Conservation (phyloP, 164 flowering plant genomes). For the Vitis rupestris region DNA sequence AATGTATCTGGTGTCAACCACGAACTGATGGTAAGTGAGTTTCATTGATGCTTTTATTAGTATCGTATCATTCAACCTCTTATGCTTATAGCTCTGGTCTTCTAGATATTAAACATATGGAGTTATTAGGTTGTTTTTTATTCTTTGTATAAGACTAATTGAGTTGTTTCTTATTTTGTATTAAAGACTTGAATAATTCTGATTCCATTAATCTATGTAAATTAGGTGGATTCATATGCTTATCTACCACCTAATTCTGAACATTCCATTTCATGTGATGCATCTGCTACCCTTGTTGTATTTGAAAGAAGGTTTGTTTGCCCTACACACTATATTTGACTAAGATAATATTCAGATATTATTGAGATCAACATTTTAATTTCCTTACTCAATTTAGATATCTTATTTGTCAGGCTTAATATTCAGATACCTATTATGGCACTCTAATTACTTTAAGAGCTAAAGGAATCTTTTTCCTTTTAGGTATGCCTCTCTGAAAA, state of each 20-base stretch:
- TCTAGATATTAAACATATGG: too few species aligned
- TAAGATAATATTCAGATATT: background rate
- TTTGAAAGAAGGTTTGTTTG: constrained; percentile 76
- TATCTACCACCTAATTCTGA: constrained; percentile 78
- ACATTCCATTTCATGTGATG: constrained; percentile 55
- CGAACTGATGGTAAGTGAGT: constrained; percentile 44
- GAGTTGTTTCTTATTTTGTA: too few species aligned
- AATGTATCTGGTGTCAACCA: constrained; percentile 44
- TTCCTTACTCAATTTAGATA: background rate
- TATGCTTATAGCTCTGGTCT: too few species aligned
- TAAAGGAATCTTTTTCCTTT: background rate
- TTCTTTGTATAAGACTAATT: background rate
- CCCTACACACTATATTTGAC: constrained; percentile 1
- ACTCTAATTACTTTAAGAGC: background rate
- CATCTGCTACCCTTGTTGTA: constrained; percentile 68
- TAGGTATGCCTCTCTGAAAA: constrained; percentile 56
- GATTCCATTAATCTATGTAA: too few species aligned
- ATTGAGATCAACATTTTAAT: background rate
- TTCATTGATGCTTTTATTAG: background rate
- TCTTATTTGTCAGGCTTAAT: background rate
- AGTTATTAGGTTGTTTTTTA: background rate
- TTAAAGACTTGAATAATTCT: too few species aligned
- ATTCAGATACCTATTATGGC: background rate
- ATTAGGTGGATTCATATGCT: constrained; percentile 89
- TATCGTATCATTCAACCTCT: too few species aligned